Percentiles rank a stretch among this genome's conserved stretches.
These are phyloP conservation scores for Saccharomyces cerevisiae DNA, from an alignment of 805 yeast species.

Conservation along the genomic window DNA sequence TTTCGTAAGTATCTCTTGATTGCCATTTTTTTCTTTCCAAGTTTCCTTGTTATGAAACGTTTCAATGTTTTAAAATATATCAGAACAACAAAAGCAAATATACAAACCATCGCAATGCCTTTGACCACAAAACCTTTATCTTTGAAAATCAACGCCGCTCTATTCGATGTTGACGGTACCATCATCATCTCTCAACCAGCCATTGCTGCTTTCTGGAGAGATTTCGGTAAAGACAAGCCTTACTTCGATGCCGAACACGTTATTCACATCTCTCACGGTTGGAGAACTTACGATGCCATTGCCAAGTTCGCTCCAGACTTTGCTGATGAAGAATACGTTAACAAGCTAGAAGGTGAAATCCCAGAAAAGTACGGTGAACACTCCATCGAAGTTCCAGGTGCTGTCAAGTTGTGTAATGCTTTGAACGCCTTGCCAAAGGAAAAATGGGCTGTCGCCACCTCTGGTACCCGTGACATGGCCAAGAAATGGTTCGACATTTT, in stretches of 20 bases:
- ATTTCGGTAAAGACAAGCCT: conserved; percentile 58
- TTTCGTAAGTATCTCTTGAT: not conserved
- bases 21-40: not conserved
- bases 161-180: conserved; percentile 86
- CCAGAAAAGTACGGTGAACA: conserved; percentile 64
- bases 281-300: conserved; percentile 73
- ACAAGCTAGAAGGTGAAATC: conserved; percentile 59
- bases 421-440: conserved; percentile 44
- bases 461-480: conserved; percentile 73
- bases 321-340: conserved; percentile 56
- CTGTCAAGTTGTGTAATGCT: conserved; percentile 50
- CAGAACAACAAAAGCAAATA: not conserved
- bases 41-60: not conserved
- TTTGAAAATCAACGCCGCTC: conserved; percentile 38
- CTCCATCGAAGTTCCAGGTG: conserved; percentile 72
- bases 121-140: conserved; percentile 26
- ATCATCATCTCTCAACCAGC: conserved; percentile 76
- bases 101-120: conserved; percentile 12
- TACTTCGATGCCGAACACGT: conserved; percentile 63
- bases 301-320: conserved; percentile 67
- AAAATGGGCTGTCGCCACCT: conserved; percentile 83
- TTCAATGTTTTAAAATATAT: not conserved
- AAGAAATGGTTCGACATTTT: conserved; percentile 69
- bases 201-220: conserved; percentile 76
- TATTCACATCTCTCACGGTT: conserved; percentile 70